Percentiles rank a stretch among this genome's conserved stretches.
Conservation (phyloP, 2,329 filamentous ascomycete species). For the Periconia sp. region DNA sequence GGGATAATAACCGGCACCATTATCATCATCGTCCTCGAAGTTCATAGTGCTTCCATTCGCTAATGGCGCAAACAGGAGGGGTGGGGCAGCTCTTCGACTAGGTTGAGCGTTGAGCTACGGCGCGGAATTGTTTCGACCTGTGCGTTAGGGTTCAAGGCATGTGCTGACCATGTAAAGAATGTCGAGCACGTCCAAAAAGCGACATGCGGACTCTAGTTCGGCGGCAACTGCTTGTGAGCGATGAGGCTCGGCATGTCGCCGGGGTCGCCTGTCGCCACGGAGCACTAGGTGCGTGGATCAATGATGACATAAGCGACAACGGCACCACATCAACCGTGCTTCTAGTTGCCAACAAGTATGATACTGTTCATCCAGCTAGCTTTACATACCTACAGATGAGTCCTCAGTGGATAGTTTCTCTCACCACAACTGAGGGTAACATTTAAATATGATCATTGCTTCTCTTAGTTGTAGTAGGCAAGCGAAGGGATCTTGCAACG, state of each 20-base stretch:
- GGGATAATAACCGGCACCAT: conserved; percentile 41
- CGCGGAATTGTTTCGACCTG: background rate
- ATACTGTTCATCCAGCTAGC: background rate
- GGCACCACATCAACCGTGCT: background rate
- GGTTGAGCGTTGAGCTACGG: background rate
- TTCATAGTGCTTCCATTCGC: conserved; percentile 39
- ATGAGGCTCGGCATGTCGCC: conserved; percentile 6
- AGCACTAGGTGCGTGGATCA: no score
- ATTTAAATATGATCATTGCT: no score
- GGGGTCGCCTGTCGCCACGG: conserved; percentile 1
- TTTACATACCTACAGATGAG: no score
- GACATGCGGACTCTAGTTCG: background rate
- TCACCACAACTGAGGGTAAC: no score
- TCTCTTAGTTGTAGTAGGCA: no score
- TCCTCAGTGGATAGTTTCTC: no score
- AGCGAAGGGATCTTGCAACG: no score
- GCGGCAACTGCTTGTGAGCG: conserved; percentile 6
- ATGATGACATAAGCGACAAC: conserved; percentile 5
- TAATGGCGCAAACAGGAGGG: conserved; percentile 1
- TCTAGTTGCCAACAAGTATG: no score
- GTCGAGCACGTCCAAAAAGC: background rate
- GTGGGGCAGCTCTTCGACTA: background rate
- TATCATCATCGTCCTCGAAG: conserved; percentile 56
- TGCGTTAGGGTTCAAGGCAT: background rate
- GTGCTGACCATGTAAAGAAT: background rate